Evolutionary conservation across 2,329 filamentous ascomycete species (phyloP), one percentile per base, ranked within the genome.

Genomic region (Acrodontium crateriforme): DNA sequence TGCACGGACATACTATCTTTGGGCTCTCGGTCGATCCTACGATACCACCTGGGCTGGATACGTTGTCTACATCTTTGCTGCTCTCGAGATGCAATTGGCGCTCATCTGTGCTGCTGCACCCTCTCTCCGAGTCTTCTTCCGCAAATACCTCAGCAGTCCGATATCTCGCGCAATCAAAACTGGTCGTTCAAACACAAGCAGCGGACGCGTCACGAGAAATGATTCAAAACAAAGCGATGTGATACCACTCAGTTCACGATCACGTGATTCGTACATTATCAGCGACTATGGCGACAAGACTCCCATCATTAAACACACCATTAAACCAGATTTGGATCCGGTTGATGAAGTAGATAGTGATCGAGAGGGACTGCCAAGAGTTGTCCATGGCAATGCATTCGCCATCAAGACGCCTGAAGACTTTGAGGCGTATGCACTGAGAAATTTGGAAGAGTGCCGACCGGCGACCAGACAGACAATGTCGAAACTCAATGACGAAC

Each of bases 91-190:
- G 11, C 45, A 49, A 13, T 35, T 49, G 2, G 46, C 40, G 15
- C 43, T 51, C 19, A 47, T 51, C 29, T 49, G 45, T 28, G 43
- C 47, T 2, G 47, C 45, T 25, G 40, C 44, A 6, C 47, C 47
- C 1, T 40, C 39, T 2, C 27, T 47, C 4, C 42, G 47, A 8
- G 45, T 40, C 4, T 42, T 51, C 32, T 42, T 49, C 31, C 36
- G 44, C 10, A 31, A 34, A 10, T 49, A 49, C 20, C 34, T 49
- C 8, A 34, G 36, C 24, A 39, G 41, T 14, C 30, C 32, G 4
- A 12, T 44, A 6, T 16, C 18, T 16, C 18, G 26, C 3, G 25
- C 19, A 10, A 14, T 24, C 12, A 12, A 23, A 3, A 24, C n/a
- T 11, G 14, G 19, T 9, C 9, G 21, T 14, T 9, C 25, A 5